These are phyloP conservation scores for Russula lepida DNA, from an alignment of 768 basidiomycete genomes.

Conservation along the genomic window DNA sequence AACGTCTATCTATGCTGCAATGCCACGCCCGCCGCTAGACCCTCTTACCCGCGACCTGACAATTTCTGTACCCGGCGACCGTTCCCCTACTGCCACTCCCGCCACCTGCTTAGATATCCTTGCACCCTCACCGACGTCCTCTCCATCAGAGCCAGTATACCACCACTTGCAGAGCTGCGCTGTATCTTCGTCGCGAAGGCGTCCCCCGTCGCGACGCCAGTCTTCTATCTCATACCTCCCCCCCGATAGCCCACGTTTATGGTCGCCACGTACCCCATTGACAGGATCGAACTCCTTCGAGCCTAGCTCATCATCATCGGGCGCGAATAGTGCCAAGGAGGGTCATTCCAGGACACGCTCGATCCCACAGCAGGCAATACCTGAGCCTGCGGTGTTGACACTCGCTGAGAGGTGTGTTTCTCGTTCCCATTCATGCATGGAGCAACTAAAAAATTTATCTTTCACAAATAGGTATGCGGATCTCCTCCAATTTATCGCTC, in stretches of 20 bases:
- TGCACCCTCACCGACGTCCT: conserved; percentile 20
- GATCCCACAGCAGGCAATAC: conserved; percentile 13
- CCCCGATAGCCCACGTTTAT: conserved; percentile 25
- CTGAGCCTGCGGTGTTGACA: conserved; percentile 44
- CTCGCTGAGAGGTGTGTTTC: conserved; percentile 60
- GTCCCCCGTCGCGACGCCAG: conserved; percentile 32
- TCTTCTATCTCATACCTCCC: conserved; percentile 48
- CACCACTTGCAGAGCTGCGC: conserved; percentile 9
- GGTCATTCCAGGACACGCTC: conserved; percentile 24
- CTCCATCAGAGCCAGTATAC: conserved; percentile 24
- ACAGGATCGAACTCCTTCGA: neutral
- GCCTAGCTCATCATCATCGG: neutral
- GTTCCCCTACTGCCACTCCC: conserved; percentile 26
- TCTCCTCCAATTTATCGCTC: conserved; percentile 74
- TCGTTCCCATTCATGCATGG: neutral
- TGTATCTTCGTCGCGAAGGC: conserved; percentile 23
- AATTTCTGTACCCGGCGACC: conserved; percentile 27
- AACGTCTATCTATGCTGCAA: neutral
- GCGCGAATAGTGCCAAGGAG: neutral
- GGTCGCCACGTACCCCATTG: conserved; percentile 13
- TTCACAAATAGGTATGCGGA: conserved; percentile 55
- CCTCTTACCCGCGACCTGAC: conserved; percentile 36
- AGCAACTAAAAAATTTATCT: neutral
- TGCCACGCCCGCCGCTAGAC: conserved; percentile 1
- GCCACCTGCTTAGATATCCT: conserved; percentile 13